Conservation (phyloP, 345 rosid species). For the Aquilaria sinensis region DNA sequence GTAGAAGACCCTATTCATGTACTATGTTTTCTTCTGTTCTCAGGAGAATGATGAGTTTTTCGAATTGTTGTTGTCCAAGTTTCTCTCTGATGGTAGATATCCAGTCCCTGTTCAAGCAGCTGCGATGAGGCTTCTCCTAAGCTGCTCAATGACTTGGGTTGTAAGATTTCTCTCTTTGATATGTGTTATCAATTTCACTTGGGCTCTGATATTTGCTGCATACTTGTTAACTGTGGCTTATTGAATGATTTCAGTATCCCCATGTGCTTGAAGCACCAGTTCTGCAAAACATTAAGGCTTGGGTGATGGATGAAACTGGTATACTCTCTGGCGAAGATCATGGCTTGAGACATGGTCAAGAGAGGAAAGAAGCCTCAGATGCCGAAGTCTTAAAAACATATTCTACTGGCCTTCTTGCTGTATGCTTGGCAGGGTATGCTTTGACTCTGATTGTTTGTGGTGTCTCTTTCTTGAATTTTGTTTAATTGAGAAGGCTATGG, state of each 20-base stretch:
- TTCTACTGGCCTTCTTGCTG: conserved; percentile 89
- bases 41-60: conserved; percentile 98
- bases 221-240: conserved; percentile 10
- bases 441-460: neutral
- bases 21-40: conserved; percentile 4
- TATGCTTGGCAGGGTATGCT: conserved; percentile 70
- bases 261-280: conserved; percentile 85
- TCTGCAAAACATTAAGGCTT: conserved; percentile 64
- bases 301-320: conserved; percentile 80
- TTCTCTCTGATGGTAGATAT: conserved; percentile 68
- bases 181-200: conserved; percentile 4
- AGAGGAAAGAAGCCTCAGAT: conserved; percentile 61
- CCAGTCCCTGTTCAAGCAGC: conserved; percentile 79
- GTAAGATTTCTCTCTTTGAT: conserved; percentile 26
- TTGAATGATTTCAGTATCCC: conserved; percentile 49
- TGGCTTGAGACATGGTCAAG: conserved; percentile 32
- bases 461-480: conserved; percentile 11
- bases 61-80: conserved; percentile 84
- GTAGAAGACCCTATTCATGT: neutral
- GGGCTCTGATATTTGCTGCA: conserved; percentile 5
- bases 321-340: conserved; percentile 51
- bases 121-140: conserved; percentile 71
- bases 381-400: conserved; percentile 84
- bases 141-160: conserved; percentile 76
- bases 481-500: conserved; percentile 9